These are phyloP conservation scores for Puccinia sorghi DNA, from an alignment of 1,284 basidiomycete species.

Conservation along the genomic window DNA sequence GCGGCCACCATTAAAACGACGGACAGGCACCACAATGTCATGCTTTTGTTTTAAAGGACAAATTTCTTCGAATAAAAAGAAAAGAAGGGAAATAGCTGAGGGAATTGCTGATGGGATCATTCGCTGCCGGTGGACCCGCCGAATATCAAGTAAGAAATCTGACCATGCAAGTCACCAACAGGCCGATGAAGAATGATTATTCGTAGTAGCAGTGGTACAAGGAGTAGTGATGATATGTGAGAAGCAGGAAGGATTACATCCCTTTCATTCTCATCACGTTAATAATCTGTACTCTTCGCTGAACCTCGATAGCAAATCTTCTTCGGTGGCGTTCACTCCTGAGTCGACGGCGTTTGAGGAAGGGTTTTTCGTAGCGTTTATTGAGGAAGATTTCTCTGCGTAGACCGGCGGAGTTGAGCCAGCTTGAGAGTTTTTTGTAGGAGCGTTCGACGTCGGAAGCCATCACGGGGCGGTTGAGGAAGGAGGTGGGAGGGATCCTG, in stretches of 20 bases:
- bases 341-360: constrained; percentile 34
- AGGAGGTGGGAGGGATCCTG: constrained; percentile 34
- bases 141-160: too few species aligned
- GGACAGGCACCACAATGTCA: too few species aligned
- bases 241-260: constrained; percentile 15
- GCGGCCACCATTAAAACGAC: too few species aligned
- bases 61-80: too few species aligned
- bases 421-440: constrained; percentile 15
- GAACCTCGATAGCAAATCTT: constrained; percentile 50
- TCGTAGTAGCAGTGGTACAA: constrained; percentile 1
- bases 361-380: constrained; percentile 48
- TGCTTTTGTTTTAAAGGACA: too few species aligned
- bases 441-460: constrained; percentile 44
- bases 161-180: not conserved
- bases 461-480: constrained; percentile 29
- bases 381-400: constrained; percentile 37
- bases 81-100: too few species aligned
- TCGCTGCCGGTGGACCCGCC: too few species aligned
- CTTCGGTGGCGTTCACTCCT: constrained; percentile 43
- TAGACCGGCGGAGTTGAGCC: constrained; percentile 26
- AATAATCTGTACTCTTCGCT: constrained; percentile 43
- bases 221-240: not conserved
- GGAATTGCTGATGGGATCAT: too few species aligned
- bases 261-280: constrained; percentile 48
- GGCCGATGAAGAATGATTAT: not conserved